Percentiles rank a stretch among this genome's conserved stretches.
Evolutionary conservation across 345 rosid genomes (phyloP).

Genomic region (Eucalyptus virginea): DNA sequence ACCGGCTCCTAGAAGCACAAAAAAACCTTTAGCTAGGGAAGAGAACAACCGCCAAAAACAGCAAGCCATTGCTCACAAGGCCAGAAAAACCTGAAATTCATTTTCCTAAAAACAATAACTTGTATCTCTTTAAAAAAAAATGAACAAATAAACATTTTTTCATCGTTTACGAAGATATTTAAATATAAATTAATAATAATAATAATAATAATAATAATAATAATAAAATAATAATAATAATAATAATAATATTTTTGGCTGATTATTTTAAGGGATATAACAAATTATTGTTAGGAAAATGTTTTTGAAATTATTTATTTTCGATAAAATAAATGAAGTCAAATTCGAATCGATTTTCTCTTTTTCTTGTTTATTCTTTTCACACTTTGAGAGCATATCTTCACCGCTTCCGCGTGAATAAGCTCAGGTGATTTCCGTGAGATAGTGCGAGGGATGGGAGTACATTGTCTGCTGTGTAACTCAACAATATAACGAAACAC

Average conservation of each 20-base stretch:
- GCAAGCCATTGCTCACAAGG: no score
- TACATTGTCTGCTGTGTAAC: background rate
- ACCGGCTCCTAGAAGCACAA: no score
- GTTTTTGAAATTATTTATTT: accelerated
- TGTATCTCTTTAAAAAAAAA: background rate
- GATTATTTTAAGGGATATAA: background rate
- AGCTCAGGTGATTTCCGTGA: background rate
- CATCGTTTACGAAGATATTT: accelerated
- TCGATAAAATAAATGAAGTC: accelerated
- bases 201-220: no score
- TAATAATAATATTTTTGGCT: no score
- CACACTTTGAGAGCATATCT: background rate
- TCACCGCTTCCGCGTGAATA: background rate
- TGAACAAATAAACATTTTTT: background rate
- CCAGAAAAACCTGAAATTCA: background rate
- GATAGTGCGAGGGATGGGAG: background rate
- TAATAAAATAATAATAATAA: no score
- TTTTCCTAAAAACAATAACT: background rate
- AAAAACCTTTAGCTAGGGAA: no score
- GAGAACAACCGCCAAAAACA: no score
- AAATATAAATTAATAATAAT: background rate
- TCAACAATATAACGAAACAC: background rate
- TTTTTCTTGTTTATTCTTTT: background rate
- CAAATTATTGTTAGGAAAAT: background rate
- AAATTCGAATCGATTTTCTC: background rate